Base-by-base conservation (phyloP, 371 early-diverging fungal species). In the Paraphysoderma sedebokerense region DNA sequence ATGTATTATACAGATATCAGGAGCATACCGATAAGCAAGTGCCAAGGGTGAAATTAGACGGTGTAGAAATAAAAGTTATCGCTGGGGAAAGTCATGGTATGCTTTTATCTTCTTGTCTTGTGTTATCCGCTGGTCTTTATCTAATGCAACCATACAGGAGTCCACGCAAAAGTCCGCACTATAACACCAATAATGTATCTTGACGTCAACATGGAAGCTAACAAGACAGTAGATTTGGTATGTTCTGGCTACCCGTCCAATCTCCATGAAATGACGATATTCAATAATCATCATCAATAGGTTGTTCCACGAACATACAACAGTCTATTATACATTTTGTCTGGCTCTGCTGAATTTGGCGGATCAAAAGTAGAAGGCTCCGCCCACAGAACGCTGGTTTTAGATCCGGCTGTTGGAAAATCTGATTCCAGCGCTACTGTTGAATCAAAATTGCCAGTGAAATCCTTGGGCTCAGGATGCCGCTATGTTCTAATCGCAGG, bases 161-260 rank as follows among this genome's bases (percentile, higher is more conserved):
- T n/a, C n/a, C n/a, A 66, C 35, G 71, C 75, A 23, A 58, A 67
- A 1, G 76, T 82, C n/a, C 55, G 60, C 39, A 82, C 83, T 1
- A 56, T 68, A 19, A 77, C 76, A 6, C 85, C 82, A 2, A 78
- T 79, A 24, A 68, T 74, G 69, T 82, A 76, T 54, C 62, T 85
- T 42, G 82, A 85, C 53, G 63, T 80, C 36, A 64, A 65, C 48
- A 48, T 85, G 61, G 50, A 49, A 41, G 61, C 65, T 17, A 32
- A 15, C 1, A 7, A 28, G 11, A 5, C 5, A 9, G 26, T 27
- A 17, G 13, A 5, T 17, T 7, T 42, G 28, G 30, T n/a, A n/a
- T n/a, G n/a, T n/a, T n/a, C n/a, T n/a, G n/a, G n/a, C n/a, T n/a
- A n/a, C n/a, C n/a, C n/a, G n/a, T n/a, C n/a, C n/a, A n/a, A n/a